A percentile compares a stretch with the other conserved stretches of the same genome.
These are phyloP conservation scores for Ceratocystis diversiconidia DNA, from an alignment of 2,329 filamentous ascomycete species.

Conservation along the genomic window DNA sequence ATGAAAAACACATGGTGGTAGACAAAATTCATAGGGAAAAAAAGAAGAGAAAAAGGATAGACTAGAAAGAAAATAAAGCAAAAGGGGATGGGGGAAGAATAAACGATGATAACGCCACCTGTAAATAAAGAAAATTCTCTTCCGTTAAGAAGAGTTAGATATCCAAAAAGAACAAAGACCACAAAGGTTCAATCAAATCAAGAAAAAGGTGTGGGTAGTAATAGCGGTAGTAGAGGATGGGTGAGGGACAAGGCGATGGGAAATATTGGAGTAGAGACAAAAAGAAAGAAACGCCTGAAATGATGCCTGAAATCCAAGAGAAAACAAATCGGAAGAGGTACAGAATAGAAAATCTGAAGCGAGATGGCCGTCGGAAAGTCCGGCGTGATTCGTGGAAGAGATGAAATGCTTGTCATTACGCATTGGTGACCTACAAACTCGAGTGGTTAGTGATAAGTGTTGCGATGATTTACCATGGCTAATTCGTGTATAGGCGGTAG, in stretches of 20 bases:
- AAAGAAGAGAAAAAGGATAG: slow-evolving; percentile 12
- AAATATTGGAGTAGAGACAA: slow-evolving; percentile 6
- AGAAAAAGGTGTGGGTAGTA: not conserved
- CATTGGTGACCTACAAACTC: slow-evolving; percentile 40
- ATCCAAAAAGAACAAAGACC: slow-evolving; percentile 14
- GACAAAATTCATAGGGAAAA: not conserved
- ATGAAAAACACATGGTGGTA: slow-evolving; percentile 2
- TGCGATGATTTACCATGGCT: not conserved
- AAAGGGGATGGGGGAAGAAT: slow-evolving; percentile 6
- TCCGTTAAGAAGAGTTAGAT: slow-evolving; percentile 12
- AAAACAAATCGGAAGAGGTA: slow-evolving; percentile 17
- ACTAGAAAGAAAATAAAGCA: slow-evolving; percentile 12
- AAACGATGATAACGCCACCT: slow-evolving; percentile 16
- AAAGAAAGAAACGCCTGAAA: slow-evolving; percentile 16
- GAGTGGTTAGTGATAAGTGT: not conserved
- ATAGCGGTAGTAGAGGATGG: not conserved
- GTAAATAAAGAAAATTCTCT: slow-evolving; percentile 14
- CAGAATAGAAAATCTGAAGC: slow-evolving; percentile 12
- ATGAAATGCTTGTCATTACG: slow-evolving; percentile 28
- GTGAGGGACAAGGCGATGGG: not conserved
- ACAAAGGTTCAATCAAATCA: slow-evolving; percentile 9
- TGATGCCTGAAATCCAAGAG: slow-evolving; percentile 14
- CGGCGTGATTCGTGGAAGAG: slow-evolving; percentile 14
- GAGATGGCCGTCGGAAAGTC: slow-evolving; percentile 4
- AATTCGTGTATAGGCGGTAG: not conserved